Percentiles rank a stretch among this genome's conserved stretches.
Evolutionary conservation across 768 basidiomycete genomes (phyloP).

Genomic region (Pleurotus djamor): DNA sequence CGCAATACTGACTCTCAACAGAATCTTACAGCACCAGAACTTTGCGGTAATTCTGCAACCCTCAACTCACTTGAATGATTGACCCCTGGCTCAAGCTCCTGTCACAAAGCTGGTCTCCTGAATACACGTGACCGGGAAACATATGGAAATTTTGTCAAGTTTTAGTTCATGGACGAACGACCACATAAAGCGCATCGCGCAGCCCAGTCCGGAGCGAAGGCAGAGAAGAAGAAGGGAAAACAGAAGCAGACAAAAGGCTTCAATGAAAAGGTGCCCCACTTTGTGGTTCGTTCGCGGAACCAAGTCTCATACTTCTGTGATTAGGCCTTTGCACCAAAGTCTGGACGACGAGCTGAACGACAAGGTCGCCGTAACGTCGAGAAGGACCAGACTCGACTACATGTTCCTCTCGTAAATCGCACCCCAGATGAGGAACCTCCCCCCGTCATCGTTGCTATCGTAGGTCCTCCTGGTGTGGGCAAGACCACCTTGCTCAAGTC

Average conservation of each 20-base stretch:
- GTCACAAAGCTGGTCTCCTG: no score
- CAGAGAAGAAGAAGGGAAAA: slow-evolving; percentile 76
- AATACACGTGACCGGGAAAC: not conserved
- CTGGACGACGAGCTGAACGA: slow-evolving; percentile 84
- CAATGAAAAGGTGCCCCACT: slow-evolving; percentile 74
- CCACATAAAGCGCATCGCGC: slow-evolving; percentile 84
- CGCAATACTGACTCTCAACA: no score
- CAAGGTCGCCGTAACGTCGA: slow-evolving; percentile 92
- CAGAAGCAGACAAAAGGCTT: slow-evolving; percentile 66
- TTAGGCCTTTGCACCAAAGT: slow-evolving; percentile 91
- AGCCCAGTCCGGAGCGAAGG: slow-evolving; percentile 67
- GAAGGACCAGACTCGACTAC: slow-evolving; percentile 89
- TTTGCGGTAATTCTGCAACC: no score
- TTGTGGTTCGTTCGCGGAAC: not conserved
- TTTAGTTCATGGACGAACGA: slow-evolving; percentile 59
- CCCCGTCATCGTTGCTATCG: slow-evolving; percentile 91
- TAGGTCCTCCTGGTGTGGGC: slow-evolving; percentile 96
- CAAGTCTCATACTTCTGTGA: not conserved
- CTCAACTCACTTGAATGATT: no score
- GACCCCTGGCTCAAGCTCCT: no score
- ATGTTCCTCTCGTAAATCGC: slow-evolving; percentile 94
- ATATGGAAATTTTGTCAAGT: not conserved
- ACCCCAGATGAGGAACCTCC: slow-evolving; percentile 92
- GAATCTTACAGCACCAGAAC: no score
- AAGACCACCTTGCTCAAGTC: slow-evolving; percentile 94